phyloP scores from a whole-genome alignment of 441 rosid species.

The Aquilaria agallochum region DNA sequence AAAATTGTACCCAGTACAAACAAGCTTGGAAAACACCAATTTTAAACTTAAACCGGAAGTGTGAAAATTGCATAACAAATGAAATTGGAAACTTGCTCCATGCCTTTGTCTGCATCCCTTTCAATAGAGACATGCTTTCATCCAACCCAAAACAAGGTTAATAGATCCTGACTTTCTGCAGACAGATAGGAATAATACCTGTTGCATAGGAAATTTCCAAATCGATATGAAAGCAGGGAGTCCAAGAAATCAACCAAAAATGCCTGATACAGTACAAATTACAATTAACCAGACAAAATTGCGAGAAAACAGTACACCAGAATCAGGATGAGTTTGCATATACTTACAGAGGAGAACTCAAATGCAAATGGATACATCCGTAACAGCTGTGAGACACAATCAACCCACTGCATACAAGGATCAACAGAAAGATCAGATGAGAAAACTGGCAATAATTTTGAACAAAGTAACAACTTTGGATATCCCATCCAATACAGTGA shows the following conservation, averaged over 20 bases:
- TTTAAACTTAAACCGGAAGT: no score
- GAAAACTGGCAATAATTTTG: background rate
- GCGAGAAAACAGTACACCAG: conserved; percentile 6
- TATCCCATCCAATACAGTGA: no score
- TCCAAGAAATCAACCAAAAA: conserved; percentile 94
- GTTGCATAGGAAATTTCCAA: conserved; percentile 95
- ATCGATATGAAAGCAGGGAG: conserved; percentile 85
- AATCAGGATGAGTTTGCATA: conserved; percentile 3
- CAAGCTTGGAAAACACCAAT: no score
- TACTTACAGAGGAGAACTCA: conserved; percentile 91
- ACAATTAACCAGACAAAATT: conserved; percentile 11
- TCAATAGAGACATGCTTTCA: no score
- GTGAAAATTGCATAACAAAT: no score
- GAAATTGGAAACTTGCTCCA: no score
- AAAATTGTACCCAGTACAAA: no score
- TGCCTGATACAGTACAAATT: conserved; percentile 48
- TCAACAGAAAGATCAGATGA: conserved; percentile 10
- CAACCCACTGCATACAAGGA: conserved; percentile 88
- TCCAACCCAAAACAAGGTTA: no score
- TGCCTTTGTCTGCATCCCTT: no score
- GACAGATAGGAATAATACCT: conserved; percentile 40
- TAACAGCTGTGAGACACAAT: conserved; percentile 86
- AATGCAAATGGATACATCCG: conserved; percentile 98
- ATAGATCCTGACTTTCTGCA: background rate
- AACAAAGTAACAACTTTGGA: background rate